Base-by-base conservation (phyloP, 306 rosid species). In the Quercus rubra region DNA sequence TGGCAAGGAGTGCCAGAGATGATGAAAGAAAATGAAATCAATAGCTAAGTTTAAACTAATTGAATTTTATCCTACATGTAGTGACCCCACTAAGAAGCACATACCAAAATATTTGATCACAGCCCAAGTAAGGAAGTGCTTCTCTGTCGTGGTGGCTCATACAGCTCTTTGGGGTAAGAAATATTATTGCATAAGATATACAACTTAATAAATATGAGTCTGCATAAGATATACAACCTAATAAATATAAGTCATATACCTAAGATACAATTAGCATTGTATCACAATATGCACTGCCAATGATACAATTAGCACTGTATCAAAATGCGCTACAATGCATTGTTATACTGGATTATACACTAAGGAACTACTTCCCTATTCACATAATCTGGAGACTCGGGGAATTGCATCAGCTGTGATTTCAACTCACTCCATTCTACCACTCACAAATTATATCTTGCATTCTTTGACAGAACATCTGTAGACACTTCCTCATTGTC, bases 401-500 rank as follows among this genome's bases (percentile, higher is more conserved):
- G 85, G 69, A 74, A 68, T 72, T 63, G 63, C 71, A 76, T 76
- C 86, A 82, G 31, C 23, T 78, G 84, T 66, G 85, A 78, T 77
- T 71, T 89, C 74, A 90, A 4, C 56, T 80, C 90, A 75, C 71
- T 84, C 43, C 84, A 80, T 54, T 92, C 92, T 79, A 80, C 79
- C 31, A 82, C 78, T 90, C 90, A 92, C 33, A 54, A 18, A 73
- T 85, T 84, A 63, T 95, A 95, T 83, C 96, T 91, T 46, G 98
- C 91, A 61, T 92, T 89, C 81, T 84, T 90, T 13, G 93, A 93
- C 2, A 90, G 55, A 75, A 90, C 97, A 28, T 95, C 99, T 73
- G n/a, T 18, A 1, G 98, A 91, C 27, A 95, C 98, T 77, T 95
- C 93, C 81, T 84, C 88, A 8, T 74, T 57, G 43, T 91, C 88